Evolutionary conservation across 2,329 filamentous ascomycete species (phyloP), one percentile per base, ranked within the genome.

Genomic region (Chrysosporium queenslandicum): DNA sequence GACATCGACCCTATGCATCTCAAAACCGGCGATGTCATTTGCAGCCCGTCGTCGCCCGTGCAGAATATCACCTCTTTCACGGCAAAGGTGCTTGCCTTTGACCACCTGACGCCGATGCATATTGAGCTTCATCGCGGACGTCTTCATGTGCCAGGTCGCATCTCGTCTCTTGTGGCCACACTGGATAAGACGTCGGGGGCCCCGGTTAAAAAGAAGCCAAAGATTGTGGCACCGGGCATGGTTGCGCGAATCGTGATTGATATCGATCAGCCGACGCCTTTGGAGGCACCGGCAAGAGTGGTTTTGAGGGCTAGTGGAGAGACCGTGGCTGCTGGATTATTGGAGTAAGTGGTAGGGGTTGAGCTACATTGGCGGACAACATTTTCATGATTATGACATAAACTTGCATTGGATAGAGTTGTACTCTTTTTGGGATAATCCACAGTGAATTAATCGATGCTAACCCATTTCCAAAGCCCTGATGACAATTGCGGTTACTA

Each of bases 121-220:
- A 80, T 97, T 8, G 91, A 97, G 62, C 81, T 98, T 7, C 90
- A 96, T 66, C 77, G 88, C 18, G 92, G 92, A 0, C 78, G 89
- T 7, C 71, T 97, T 47, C 86, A 95, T 66, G 81, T 83, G 0
- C 77, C 87, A 0, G 92, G 86, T 0, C 79, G 80, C 45, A 85
- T 98, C 37, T 76, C 77, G 49, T 78, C 81, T 56, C 76, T 97
- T 58, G 71, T 85, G 7, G 86, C 85, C 0, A 76, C 82, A 1
- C 68, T 97, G 40, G 87, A 96, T 67, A 94, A 94, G 69, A 75
- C 77, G 7, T 87, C 79, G 1, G 91, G 89, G 0, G 76, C 78
- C n/a, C 72, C 85, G 0, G 64, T 82, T 39, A 94, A 90, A 75
- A 94, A 87, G 74, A 88, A 83, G 63, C 89, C 90, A 0, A 85